Conservation (phyloP, 2,329 filamentous ascomycete species). For the Nigrograna mackinnonii region DNA sequence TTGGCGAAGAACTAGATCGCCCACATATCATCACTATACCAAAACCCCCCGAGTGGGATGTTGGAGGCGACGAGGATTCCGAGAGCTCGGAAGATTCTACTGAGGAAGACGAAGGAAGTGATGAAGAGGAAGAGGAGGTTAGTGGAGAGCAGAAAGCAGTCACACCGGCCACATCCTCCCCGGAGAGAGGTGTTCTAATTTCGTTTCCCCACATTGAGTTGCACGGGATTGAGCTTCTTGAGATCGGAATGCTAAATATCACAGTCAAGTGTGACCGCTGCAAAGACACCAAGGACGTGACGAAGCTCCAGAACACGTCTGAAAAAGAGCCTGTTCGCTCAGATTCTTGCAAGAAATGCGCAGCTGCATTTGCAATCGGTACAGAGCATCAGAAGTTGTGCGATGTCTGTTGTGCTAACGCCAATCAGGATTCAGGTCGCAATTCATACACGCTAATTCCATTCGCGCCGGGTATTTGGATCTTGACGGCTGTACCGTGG, state of each 20-base stretch:
- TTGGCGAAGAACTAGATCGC: constrained; percentile 48
- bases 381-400: constrained; percentile 5
- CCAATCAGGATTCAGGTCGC: constrained; percentile 53
- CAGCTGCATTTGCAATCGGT: constrained; percentile 52
- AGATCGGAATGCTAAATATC: constrained; percentile 68
- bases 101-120: constrained; percentile 32
- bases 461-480: constrained; percentile 80
- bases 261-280: constrained; percentile 79
- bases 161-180: constrained; percentile 40
- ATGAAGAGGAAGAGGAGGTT: constrained; percentile 28
- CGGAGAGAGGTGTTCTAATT: constrained; percentile 72
- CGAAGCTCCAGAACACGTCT: constrained; percentile 62
- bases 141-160: background rate
- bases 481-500: constrained; percentile 71
- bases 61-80: constrained; percentile 1
- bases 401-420: constrained; percentile 1
- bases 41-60: constrained; percentile 76
- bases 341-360: constrained; percentile 60
- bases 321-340: constrained; percentile 42
- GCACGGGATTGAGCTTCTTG: constrained; percentile 75
- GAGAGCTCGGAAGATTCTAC: constrained; percentile 10
- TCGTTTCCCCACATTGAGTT: constrained; percentile 80
- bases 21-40: constrained; percentile 73
- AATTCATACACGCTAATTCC: constrained; percentile 74
- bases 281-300: constrained; percentile 72